Evolutionary conservation across 768 basidiomycete species (phyloP).

Genomic region (Bullera alba): DNA sequence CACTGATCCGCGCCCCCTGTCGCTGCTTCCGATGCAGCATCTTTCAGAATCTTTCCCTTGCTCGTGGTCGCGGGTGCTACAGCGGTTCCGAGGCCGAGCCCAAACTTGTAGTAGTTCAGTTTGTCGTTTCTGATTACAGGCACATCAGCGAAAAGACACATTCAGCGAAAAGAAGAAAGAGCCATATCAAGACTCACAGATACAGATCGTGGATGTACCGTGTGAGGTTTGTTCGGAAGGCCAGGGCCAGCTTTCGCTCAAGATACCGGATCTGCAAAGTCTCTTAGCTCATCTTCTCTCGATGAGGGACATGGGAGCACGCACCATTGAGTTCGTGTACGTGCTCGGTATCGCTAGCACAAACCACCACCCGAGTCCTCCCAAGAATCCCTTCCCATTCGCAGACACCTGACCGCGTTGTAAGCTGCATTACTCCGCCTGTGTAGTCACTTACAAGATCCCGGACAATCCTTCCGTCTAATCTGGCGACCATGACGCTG

Average conservation of each 20-base stretch:
- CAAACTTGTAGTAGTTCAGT: slow-evolving; percentile 48
- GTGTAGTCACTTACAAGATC: slow-evolving; percentile 68
- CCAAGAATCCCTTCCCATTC: slow-evolving; percentile 72
- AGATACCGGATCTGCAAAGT: slow-evolving; percentile 70
- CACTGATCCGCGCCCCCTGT: slow-evolving; percentile 70
- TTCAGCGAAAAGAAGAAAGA: slow-evolving; percentile 50
- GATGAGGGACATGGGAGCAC: slow-evolving; percentile 1
- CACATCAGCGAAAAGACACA: too few species aligned
- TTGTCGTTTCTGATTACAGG: slow-evolving; percentile 43
- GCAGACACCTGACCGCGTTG: slow-evolving; percentile 59
- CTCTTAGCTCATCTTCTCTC: background rate
- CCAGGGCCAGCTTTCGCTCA: slow-evolving; percentile 74
- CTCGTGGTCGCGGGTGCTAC: slow-evolving; percentile 12
- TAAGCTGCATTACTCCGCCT: too few species aligned
- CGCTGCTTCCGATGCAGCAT: slow-evolving; percentile 23
- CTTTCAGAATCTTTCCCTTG: slow-evolving; percentile 7
- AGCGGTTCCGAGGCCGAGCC: slow-evolving; percentile 38
- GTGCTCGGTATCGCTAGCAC: slow-evolving; percentile 83
- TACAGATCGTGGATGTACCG: slow-evolving; percentile 90
- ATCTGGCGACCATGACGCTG: slow-evolving; percentile 74
- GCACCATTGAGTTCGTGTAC: slow-evolving; percentile 90
- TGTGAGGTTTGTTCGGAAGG: slow-evolving; percentile 76
- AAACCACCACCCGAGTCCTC: slow-evolving; percentile 81
- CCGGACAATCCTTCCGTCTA: slow-evolving; percentile 83
- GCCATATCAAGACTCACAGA: slow-evolving; percentile 66